Evolutionary conservation across 139 green algal species (phyloP).

Genomic region (Volvox reticuliferus): DNA sequence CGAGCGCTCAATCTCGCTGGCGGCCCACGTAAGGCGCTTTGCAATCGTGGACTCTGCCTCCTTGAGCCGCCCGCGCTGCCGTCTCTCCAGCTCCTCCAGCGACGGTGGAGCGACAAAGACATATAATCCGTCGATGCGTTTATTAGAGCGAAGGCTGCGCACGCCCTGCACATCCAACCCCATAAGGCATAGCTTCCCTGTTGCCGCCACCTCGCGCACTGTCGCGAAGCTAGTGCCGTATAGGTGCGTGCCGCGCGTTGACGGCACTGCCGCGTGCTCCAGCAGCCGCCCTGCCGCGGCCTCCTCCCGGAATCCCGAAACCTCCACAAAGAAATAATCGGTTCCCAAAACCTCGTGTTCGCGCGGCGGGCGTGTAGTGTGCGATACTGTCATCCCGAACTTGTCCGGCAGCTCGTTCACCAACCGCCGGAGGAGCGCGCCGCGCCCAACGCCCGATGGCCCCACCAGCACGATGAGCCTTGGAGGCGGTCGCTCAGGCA

Average conservation of each 20-base stretch:
- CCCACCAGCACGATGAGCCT: conserved; percentile 80
- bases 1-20: conserved; percentile 47
- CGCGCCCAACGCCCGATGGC: conserved; percentile 69
- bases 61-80: conserved; percentile 63
- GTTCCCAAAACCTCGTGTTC: conserved; percentile 46
- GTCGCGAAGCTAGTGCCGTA: conserved; percentile 73
- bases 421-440: conserved; percentile 63
- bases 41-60: conserved; percentile 69
- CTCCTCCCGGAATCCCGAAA: conserved; percentile 48
- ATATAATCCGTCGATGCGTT: conserved; percentile 79
- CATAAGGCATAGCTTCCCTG: conserved; percentile 79
- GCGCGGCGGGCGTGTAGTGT: conserved; percentile 55
- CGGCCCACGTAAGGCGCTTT: conserved; percentile 67
- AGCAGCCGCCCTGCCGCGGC: conserved; percentile 43
- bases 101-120: conserved; percentile 69
- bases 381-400: conserved; percentile 66
- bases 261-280: conserved; percentile 53
- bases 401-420: conserved; percentile 70
- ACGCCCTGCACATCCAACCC: conserved; percentile 77
- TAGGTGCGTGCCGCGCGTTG: conserved; percentile 46
- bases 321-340: conserved; percentile 75
- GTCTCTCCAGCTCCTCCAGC: conserved; percentile 68
- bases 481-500: conserved; percentile 70
- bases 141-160: conserved; percentile 59
- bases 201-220: conserved; percentile 77